phyloP scores from a whole-genome alignment of 2,329 filamentous ascomycete genomes.

The Fusarium luffae region DNA sequence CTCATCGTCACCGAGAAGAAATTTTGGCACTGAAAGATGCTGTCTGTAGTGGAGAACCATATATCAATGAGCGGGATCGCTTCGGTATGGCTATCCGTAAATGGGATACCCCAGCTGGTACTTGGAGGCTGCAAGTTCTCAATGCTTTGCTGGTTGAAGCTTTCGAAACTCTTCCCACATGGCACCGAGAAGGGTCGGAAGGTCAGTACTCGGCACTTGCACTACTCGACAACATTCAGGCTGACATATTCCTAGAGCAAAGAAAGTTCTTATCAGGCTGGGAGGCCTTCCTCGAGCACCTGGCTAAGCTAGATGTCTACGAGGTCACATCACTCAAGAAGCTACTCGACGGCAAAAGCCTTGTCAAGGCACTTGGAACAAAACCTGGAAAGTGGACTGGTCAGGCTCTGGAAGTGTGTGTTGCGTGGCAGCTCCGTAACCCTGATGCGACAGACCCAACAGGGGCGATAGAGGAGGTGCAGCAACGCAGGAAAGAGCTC shows the following conservation, averaged over 20 bases:
- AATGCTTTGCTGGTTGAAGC: slow-evolving; percentile 75
- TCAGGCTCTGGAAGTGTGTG: slow-evolving; percentile 79
- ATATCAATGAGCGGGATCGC: slow-evolving; percentile 66
- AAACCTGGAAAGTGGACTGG: slow-evolving; percentile 88
- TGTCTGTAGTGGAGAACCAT: slow-evolving; percentile 58
- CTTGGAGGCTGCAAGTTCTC: slow-evolving; percentile 78
- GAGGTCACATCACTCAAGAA: slow-evolving; percentile 69
- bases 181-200: slow-evolving; percentile 43
- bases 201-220: slow-evolving; percentile 50
- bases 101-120: slow-evolving; percentile 71
- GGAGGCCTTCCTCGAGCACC: slow-evolving; percentile 66
- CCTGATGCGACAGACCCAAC: slow-evolving; percentile 70
- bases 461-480: slow-evolving; percentile 70
- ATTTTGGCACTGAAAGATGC: slow-evolving; percentile 72
- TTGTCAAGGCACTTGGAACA: slow-evolving; percentile 74
- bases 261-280: slow-evolving; percentile 61
- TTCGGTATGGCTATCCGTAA: slow-evolving; percentile 79
- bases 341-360: slow-evolving; percentile 78
- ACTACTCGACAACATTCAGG: slow-evolving; percentile 34
- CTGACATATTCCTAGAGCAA: slow-evolving; percentile 52
- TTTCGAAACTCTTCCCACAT: slow-evolving; percentile 53
- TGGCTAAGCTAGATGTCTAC: slow-evolving; percentile 65
- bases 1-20: slow-evolving; percentile 69
- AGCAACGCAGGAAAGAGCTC: slow-evolving; percentile 62
- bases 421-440: slow-evolving; percentile 90